phyloP scores from a whole-genome alignment of 2,329 filamentous ascomycete genomes.

The Fusarium stilboides region DNA sequence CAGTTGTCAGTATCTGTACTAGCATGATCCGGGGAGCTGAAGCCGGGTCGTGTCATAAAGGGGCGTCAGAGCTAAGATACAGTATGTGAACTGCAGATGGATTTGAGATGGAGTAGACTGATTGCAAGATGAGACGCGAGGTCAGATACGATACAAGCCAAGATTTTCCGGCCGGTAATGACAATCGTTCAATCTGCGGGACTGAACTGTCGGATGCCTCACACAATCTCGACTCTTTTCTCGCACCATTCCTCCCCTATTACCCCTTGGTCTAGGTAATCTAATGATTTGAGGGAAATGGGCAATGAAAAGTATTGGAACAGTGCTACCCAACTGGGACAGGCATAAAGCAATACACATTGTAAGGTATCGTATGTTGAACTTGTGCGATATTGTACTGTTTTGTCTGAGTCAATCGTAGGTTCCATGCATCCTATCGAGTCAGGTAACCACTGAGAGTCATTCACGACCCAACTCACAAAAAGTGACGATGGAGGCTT shows the following conservation, averaged over 20 bases:
- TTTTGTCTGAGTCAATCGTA: conserved; percentile 34
- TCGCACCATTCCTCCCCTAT: conserved; percentile 23
- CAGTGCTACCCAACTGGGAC: conserved; percentile 36
- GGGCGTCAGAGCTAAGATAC: conserved; percentile 26
- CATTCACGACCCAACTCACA: conserved; percentile 18
- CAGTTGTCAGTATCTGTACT: conserved; percentile 22
- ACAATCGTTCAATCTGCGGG: conserved; percentile 24
- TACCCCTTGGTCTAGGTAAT: conserved; percentile 7
- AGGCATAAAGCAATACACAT: conserved; percentile 5
- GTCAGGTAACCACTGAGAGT: conserved; percentile 35
- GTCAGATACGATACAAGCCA: conserved; percentile 22
- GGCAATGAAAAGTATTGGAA: conserved; percentile 26
- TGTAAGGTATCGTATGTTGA: no score
- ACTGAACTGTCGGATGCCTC: conserved; percentile 24
- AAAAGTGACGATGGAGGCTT: conserved; percentile 17
- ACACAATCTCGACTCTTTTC: conserved; percentile 37
- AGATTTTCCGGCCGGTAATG: conserved; percentile 38
- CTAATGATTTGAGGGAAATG: conserved; percentile 2
- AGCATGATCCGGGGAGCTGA: conserved; percentile 39
- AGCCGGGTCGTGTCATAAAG: conserved; percentile 31
- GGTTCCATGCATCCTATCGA: conserved; percentile 27
- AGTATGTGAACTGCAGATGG: background rate
- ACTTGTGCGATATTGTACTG: background rate
- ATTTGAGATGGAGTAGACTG: conserved; percentile 25
- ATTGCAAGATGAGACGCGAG: conserved; percentile 40